Base-by-base conservation (phyloP, 345 rosid genomes). In the Melaleuca quinquenervia region DNA sequence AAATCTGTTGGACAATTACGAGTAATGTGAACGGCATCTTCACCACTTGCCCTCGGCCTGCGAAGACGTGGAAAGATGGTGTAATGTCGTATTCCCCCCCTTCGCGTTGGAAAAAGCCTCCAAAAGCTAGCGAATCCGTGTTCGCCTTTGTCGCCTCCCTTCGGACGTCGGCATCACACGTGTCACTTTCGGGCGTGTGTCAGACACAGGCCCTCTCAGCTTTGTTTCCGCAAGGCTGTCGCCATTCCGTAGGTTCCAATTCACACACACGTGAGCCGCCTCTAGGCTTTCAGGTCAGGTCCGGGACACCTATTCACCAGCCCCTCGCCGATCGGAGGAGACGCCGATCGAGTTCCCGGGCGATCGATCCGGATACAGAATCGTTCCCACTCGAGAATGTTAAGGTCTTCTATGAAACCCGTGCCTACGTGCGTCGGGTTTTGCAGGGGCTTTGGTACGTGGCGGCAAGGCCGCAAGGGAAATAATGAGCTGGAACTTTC, bases 331-430 rank as follows among this genome's bases (percentile, higher is more conserved):
- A 32, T 41, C 48, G 48, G 45, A 70, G 3, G 16, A 32, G 24
- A 70, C 32, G 44, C 24, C 3, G 0, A 32, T 70, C 7, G 12
- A 32, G 18, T 22, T 8, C 12, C 7, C 5, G 1, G 6, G 7
- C 16, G 22, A 32, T 64, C 16, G 7, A 2, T 70, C 21, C 7
- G 1, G 45, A 18, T 32, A 70, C 8, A 18, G 22, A 70, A 9
- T 32, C 78, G 3, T 70, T 70, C 6, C 5, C 21, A 10, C 44
- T 70, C 24, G 6, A 70, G 6, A 70, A 32, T 5, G 24, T 32
- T 18, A 8, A 18, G 32, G n/a, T n/a, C 1, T 1, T n/a, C 32
- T 12, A 5, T 0, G 8, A 12, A n/a, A 7, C 11, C 8, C 8
- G 24, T n/a, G 27, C n/a, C n/a, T n/a, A n/a, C n/a, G n/a, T n/a